Evolutionary conservation across 805 yeast species (phyloP), one percentile per base, ranked within the genome.

Genomic region (Candida railenensis): DNA sequence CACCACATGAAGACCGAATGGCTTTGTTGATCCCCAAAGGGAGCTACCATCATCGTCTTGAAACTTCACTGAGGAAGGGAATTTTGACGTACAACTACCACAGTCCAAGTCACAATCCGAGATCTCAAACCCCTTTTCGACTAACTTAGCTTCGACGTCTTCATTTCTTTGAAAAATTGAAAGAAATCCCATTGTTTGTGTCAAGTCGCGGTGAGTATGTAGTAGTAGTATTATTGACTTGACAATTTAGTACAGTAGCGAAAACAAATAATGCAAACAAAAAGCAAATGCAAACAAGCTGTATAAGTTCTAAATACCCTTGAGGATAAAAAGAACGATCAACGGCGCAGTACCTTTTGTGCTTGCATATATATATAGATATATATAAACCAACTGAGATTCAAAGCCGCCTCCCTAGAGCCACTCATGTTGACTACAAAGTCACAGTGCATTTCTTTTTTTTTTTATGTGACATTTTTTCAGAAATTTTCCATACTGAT

Each of bases 11-110:
- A 85, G 59, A 2, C 82, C 84, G 38, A 81, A 82, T 1, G 87
- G 82, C 51, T 76, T 77, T 0, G 96, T 82, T 4, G 91, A 74
- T 48, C 85, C 83, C 80, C 87, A 89, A 22, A 90, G 58, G 11
- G 69, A 4, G 77, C 76, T 20, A 56, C 71, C 46, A 42, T 65
- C 71, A 18, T 59, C 69, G 22, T 60, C 67, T 11, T 61, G 62
- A 18, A 83, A 57, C 41, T 74, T 74, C 44, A 82, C 58, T 2
- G 80, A 69, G 11, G 65, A 52, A 1, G 89, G 89, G 56, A 67
- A 84, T 40, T 65, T 69, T n/a, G 74, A 52, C 5, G 74, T 58
- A 59, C 94, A 87, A 20, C 66, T 58, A 16, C 61, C 66, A 62
- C 92, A 86, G 34, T 77, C 81, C 12, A 73, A 67, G 0, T 77